These are phyloP conservation scores for Suillus ampliporus DNA, from an alignment of 768 basidiomycete genomes.

Conservation along the genomic window DNA sequence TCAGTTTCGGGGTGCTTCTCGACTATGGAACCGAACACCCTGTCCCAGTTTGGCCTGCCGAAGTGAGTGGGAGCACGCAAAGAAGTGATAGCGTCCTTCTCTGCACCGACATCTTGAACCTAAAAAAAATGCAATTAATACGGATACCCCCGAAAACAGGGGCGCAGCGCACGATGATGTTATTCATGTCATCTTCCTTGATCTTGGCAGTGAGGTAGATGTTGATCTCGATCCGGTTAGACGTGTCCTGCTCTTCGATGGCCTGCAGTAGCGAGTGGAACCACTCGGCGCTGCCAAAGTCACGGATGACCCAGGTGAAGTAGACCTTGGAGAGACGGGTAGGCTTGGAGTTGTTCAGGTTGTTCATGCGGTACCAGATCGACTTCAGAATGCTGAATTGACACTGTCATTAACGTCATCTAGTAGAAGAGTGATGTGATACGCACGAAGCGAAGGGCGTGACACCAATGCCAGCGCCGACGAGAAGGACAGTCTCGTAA, in stretches of 20 bases:
- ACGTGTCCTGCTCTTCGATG: conserved; percentile 90
- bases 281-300: conserved; percentile 89
- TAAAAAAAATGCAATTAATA: conserved; percentile 25
- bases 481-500: conserved; percentile 86
- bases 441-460: conserved; percentile 94
- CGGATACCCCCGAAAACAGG: conserved; percentile 9
- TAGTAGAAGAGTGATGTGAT: conserved; percentile 1
- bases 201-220: conserved; percentile 92
- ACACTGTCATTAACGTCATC: conserved; percentile 12
- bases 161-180: conserved; percentile 70
- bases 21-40: conserved; percentile 71
- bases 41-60: conserved; percentile 87
- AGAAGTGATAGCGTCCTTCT: conserved; percentile 89
- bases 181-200: conserved; percentile 92
- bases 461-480: conserved; percentile 95
- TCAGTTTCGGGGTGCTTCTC: conserved; percentile 90
- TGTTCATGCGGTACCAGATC: conserved; percentile 97
- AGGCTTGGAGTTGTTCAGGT: conserved; percentile 71
- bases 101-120: conserved; percentile 91
- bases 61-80: conserved; percentile 93
- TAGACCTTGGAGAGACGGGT: conserved; percentile 91
- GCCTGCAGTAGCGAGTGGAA: conserved; percentile 94
- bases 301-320: conserved; percentile 96
- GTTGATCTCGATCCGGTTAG: conserved; percentile 89
- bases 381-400: conserved; percentile 77